A percentile compares a stretch with the other conserved stretches of the same genome.
phyloP scores from a whole-genome alignment of 2,329 filamentous ascomycete genomes.

The Alternaria longipes region DNA sequence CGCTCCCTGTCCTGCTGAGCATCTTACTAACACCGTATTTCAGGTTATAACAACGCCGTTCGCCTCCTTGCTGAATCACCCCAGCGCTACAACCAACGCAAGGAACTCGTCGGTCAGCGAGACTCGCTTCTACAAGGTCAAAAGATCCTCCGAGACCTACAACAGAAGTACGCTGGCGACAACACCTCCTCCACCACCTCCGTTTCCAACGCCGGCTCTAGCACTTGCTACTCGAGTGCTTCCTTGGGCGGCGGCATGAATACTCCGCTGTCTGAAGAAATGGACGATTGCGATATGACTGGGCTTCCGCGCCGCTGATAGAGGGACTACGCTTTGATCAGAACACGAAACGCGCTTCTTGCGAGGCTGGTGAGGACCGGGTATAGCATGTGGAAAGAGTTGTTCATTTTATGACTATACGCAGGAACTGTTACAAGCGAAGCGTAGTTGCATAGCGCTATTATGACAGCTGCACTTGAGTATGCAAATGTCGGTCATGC shows the following conservation, averaged over 20 bases:
- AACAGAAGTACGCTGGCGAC: constrained; percentile 24
- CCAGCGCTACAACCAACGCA: constrained; percentile 19
- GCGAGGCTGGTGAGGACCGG: background rate
- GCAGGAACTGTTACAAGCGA: background rate
- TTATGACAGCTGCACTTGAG: too few species aligned
- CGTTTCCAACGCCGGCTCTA: background rate
- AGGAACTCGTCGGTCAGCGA: constrained; percentile 16
- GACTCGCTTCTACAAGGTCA: constrained; percentile 25
- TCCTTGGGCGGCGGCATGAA: background rate
- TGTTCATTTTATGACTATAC: too few species aligned
- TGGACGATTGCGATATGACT: background rate
- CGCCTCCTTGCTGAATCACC: constrained; percentile 26
- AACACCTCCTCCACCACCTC: background rate
- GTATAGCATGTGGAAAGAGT: background rate
- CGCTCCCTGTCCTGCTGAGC: background rate
- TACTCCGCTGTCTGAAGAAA: background rate
- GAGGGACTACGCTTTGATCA: background rate
- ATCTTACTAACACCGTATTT: background rate
- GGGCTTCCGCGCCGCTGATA: background rate
- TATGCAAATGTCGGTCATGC: too few species aligned
- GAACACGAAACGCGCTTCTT: background rate
- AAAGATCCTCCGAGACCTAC: constrained; percentile 22
- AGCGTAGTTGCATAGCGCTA: background rate
- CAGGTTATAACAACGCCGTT: constrained; percentile 22
- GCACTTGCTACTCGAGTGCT: background rate